Conservation (phyloP, 2,329 filamentous ascomycete genomes). For the Pseudopithomyces chartarum region DNA sequence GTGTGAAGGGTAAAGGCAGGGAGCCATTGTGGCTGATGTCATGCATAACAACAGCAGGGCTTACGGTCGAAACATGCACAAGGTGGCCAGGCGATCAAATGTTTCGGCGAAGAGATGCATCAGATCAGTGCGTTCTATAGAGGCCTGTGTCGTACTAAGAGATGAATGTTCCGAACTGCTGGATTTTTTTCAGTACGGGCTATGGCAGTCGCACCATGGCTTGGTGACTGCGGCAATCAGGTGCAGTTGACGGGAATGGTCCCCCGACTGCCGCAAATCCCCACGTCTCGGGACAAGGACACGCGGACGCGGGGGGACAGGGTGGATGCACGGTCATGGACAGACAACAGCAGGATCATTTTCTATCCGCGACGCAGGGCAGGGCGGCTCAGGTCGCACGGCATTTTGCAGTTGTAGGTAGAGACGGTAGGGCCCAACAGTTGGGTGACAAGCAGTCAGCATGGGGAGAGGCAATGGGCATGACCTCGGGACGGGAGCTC, state of each 20-base stretch:
- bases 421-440: slow-evolving; percentile 8
- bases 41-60: slow-evolving; percentile 7
- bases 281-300: slow-evolving; percentile 1
- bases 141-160: not conserved
- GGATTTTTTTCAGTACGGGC: too few species aligned
- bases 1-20: not conserved
- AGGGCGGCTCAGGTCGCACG: not conserved
- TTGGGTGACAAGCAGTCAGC: slow-evolving; percentile 25
- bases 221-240: slow-evolving; percentile 1
- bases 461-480: slow-evolving; percentile 35
- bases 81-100: not conserved
- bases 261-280: not conserved
- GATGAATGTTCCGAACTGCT: too few species aligned
- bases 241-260: not conserved
- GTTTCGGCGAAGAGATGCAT: slow-evolving; percentile 9
- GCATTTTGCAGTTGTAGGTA: slow-evolving; percentile 13
- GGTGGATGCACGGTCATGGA: slow-evolving; percentile 5
- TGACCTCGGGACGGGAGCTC: too few species aligned
- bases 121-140: not conserved
- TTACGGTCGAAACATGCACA: slow-evolving; percentile 7
- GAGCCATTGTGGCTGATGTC: slow-evolving; percentile 6
- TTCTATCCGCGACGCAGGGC: slow-evolving; percentile 1
- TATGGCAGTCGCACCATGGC: not conserved
- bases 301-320: slow-evolving; percentile 8
- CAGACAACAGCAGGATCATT: not conserved